These are phyloP conservation scores for Solanum lycopersicoides DNA, from an alignment of 257 asterid species.

Conservation along the genomic window DNA sequence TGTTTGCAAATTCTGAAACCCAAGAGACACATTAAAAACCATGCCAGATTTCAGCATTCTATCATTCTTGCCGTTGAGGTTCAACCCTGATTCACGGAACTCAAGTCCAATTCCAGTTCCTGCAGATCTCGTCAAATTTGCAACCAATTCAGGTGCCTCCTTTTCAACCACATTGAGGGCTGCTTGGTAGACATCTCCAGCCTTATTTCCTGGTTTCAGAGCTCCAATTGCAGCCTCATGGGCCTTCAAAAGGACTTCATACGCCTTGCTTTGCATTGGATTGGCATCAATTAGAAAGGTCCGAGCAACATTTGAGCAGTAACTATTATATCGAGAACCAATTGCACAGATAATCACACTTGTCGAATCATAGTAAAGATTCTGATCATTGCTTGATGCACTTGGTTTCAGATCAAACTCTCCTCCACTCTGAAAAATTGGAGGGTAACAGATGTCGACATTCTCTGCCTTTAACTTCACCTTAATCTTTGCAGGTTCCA, in stretches of 20 bases:
- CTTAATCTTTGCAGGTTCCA: conserved; percentile 22
- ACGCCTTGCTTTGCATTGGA: conserved; percentile 16
- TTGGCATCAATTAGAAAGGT: conserved; percentile 18
- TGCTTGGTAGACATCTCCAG: conserved; percentile 10
- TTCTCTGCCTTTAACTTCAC: conserved; percentile 25
- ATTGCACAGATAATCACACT: conserved; percentile 24
- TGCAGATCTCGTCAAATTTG: conserved; percentile 14
- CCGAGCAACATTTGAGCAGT: conserved; percentile 22
- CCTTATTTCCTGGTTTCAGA: conserved; percentile 16
- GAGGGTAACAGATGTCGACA: conserved; percentile 22
- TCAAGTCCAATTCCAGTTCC: conserved; percentile 27
- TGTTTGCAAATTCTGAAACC: conserved; percentile 19
- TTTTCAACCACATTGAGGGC: conserved; percentile 11
- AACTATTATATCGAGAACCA: conserved; percentile 19
- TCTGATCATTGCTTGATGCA: conserved; percentile 17
- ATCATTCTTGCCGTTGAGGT: conserved; percentile 14
- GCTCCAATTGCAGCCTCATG: conserved; percentile 16
- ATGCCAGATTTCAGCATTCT: conserved; percentile 14
- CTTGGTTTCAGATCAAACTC: conserved; percentile 22
- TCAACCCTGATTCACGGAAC: conserved; percentile 22
- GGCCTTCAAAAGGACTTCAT: conserved; percentile 19
- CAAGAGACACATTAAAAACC: conserved; percentile 20
- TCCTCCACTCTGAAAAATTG: conserved; percentile 27
- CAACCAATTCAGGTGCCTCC: conserved; percentile 21
- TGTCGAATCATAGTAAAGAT: conserved; percentile 19